Evolutionary conservation across 495 filamentous ascomycete genomes (phyloP).

Genomic region (Hypoxylon perforatum): DNA sequence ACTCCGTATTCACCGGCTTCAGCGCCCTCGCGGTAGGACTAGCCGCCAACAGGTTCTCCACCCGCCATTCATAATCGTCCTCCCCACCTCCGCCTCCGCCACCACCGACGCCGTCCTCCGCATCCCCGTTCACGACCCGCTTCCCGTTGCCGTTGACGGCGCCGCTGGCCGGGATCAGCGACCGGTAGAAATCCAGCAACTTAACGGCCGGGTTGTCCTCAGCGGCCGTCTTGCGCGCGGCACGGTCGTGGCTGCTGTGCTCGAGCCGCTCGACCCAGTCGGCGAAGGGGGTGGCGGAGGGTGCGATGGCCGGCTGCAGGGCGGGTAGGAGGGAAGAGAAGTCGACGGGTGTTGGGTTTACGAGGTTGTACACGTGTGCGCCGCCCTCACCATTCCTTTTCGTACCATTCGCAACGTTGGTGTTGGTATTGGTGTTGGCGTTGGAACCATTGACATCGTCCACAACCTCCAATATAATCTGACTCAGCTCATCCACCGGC

Average conservation of each 20-base stretch:
- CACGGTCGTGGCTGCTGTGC: slow-evolving; percentile 27
- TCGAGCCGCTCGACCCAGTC: slow-evolving; percentile 41
- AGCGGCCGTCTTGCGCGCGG: slow-evolving; percentile 11
- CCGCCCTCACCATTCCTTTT: too few species aligned
- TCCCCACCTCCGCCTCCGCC: slow-evolving; percentile 5
- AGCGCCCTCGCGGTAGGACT: slow-evolving; percentile 39
- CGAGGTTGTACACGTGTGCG: slow-evolving; percentile 40
- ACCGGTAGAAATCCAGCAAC: slow-evolving; percentile 42
- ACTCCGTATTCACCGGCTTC: slow-evolving; percentile 37
- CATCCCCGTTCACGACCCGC: background rate
- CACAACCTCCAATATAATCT: slow-evolving; percentile 38
- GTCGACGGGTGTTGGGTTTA: slow-evolving; percentile 33
- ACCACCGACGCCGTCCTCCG: background rate
- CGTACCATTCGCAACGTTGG: too few species aligned
- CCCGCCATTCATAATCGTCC: slow-evolving; percentile 24
- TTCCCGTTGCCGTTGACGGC: slow-evolving; percentile 5
- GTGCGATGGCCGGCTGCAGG: slow-evolving; percentile 24
- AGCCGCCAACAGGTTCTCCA: slow-evolving; percentile 36
- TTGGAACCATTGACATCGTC: slow-evolving; percentile 35
- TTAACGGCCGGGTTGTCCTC: slow-evolving; percentile 42
- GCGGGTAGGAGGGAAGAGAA: slow-evolving; percentile 38
- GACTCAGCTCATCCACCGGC: slow-evolving; percentile 38
- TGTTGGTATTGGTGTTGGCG: too few species aligned
- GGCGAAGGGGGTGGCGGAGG: slow-evolving; percentile 15
- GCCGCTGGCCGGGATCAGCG: slow-evolving; percentile 17